Conservation (phyloP, 2,329 filamentous ascomycete species). For the Raffaelea ambrosiae region DNA sequence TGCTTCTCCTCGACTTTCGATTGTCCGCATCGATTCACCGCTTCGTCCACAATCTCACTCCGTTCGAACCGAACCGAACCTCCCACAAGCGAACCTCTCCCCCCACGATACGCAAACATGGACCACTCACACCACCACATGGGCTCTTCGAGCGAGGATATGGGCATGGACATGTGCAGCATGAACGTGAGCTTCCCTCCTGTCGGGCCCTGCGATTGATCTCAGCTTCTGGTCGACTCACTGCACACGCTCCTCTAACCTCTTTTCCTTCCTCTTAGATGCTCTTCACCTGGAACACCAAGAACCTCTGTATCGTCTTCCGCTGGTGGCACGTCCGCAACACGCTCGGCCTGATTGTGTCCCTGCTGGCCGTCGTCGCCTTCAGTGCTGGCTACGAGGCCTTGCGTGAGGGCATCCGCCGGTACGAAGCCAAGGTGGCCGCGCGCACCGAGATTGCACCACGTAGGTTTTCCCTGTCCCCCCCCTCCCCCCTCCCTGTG, state of each 20-base stretch:
- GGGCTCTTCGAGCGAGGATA: conserved; percentile 46
- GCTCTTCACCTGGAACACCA: conserved; percentile 95
- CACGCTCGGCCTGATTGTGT: conserved; percentile 66
- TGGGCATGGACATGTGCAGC: conserved; percentile 62
- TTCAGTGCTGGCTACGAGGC: conserved; percentile 91
- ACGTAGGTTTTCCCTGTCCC: conserved; percentile 36
- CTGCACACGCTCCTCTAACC: too few relatives aligned
- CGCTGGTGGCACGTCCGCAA: conserved; percentile 78
- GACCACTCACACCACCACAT: conserved; percentile 34
- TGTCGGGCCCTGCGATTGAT: neutral
- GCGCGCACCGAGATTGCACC: conserved; percentile 37
- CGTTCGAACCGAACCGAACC: too few relatives aligned
- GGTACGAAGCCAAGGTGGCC: conserved; percentile 59
- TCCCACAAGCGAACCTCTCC: too few relatives aligned
- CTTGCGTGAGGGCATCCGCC: conserved; percentile 65
- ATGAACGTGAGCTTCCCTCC: conserved; percentile 69
- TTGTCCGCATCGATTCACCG: too few relatives aligned
- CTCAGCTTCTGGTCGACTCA: neutral
- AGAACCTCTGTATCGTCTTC: conserved; percentile 94
- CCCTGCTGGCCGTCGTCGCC: conserved; percentile 71
- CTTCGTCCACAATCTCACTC: too few relatives aligned
- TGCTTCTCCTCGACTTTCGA: too few relatives aligned
- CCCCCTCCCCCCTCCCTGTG: neutral
- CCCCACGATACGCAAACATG: conserved; percentile 21
- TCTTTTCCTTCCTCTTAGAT: conserved; percentile 48